phyloP scores from a whole-genome alignment of 768 basidiomycete genomes.

The Gelatoporia subvermispora region DNA sequence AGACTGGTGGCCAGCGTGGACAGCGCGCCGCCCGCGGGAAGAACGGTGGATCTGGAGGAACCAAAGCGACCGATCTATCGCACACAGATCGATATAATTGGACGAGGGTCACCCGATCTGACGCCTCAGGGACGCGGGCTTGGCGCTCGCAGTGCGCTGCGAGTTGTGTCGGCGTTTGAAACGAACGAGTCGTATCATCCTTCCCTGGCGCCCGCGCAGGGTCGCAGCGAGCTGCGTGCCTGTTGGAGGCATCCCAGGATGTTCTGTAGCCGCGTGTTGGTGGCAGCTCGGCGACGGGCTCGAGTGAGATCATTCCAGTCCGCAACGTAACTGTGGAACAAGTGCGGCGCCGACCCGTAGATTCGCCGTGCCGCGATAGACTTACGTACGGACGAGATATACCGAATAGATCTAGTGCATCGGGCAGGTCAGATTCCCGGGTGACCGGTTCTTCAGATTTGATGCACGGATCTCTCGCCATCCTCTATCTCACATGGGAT shows the following conservation, averaged over 20 bases:
- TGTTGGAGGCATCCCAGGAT: not conserved
- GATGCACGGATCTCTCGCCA: conserved; percentile 24
- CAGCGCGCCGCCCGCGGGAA: too few species aligned
- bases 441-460: conserved; percentile 25
- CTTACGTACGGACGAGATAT: conserved; percentile 19
- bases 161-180: conserved; percentile 1
- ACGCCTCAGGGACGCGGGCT: conserved; percentile 17
- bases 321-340: conserved; percentile 2
- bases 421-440: conserved; percentile 27
- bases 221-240: not conserved
- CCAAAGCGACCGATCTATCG: conserved; percentile 15
- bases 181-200: not conserved
- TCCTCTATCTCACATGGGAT: conserved; percentile 1
- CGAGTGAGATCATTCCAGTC: not conserved
- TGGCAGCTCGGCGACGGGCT: not conserved
- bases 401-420: too few species aligned
- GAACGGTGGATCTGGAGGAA: not conserved
- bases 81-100: conserved; percentile 14
- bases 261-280: not conserved
- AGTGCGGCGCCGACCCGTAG: conserved; percentile 20
- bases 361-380: conserved; percentile 23
- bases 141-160: not conserved
- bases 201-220: not conserved
- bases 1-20: too few species aligned
- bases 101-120: conserved; percentile 7